Base-by-base conservation (phyloP, 169 alveolate species). In the Plasmodium inui region DNA sequence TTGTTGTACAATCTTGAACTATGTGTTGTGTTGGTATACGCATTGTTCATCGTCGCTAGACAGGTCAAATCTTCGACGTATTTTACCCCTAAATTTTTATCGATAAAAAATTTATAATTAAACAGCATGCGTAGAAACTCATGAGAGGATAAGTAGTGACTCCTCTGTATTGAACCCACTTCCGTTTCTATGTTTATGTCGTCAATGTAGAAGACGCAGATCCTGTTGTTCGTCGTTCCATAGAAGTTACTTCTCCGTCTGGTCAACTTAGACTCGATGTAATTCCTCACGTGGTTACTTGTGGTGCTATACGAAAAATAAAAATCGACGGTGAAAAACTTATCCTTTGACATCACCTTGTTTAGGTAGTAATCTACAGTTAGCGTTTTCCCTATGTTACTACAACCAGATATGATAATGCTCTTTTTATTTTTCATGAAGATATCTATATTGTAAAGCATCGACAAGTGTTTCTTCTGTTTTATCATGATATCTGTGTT, bases 241-340 rank as follows among this genome's bases (percentile, higher is more conserved):
- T 89, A 89, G 32, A 57, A 89, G 82, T 89, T 79, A 71, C 73
- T 89, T 50, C 94, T 79, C 82, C 88, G 53, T 44, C 79, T 89
- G 12, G 57, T 89, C 50, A 89, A 89, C 26, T 89, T 89, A 10
- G 94, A 89, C 50, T 89, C 90, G 32, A 89, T 89, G 72, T 89
- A 80, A 89, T 89, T 89, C 50, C 94, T 34, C 26, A 89, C 94
- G 79, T 89, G 88, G 44, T 89, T 89, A 79, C 94, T 89, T 34
- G 84, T 89, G 6, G 94, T 89, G 50, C 89, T 89, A 26, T 79
- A 61, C 0, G 94, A 89, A 61, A 89, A 89, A 34, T 73, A 89
- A 78, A 89, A 89, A 50, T 89, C 94, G 6, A 89, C 89, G 2
- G 94, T 34, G 46, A 79, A 89, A 41, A 89, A 89, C 32, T 73